These are phyloP conservation scores for Phytophthora uliginosa DNA, from an alignment of 352 stramenopile genomes.

Conservation along the genomic window DNA sequence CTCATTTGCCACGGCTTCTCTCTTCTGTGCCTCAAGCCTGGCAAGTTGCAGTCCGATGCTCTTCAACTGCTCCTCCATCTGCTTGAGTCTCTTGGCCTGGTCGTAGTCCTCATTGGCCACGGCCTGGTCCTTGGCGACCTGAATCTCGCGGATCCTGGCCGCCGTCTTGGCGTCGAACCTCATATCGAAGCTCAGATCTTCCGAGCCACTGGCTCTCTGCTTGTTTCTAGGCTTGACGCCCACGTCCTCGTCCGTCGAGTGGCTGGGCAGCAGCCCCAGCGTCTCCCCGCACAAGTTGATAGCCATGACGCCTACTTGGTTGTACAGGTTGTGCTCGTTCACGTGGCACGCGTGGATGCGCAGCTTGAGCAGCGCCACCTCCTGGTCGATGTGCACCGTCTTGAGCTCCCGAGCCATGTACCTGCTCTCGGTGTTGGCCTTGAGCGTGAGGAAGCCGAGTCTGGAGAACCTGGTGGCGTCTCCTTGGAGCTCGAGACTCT, in stretches of 20 bases:
- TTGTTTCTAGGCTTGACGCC: conserved; percentile 34
- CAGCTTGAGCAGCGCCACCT: conserved; percentile 89
- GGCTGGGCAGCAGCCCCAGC: conserved; percentile 56
- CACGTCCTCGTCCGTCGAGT: conserved; percentile 56
- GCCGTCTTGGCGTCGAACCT: conserved; percentile 93
- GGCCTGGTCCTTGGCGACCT: conserved; percentile 86
- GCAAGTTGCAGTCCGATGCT: conserved; percentile 90
- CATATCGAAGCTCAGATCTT: conserved; percentile 88
- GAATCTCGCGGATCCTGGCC: conserved; percentile 89
- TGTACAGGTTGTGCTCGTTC: conserved; percentile 93
- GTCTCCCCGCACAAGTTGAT: conserved; percentile 88
- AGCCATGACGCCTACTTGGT: conserved; percentile 93
- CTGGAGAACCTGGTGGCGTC: conserved; percentile 73
- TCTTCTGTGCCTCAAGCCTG: conserved; percentile 89
- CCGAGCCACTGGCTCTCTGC: conserved; percentile 14
- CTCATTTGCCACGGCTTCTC: conserved; percentile 90
- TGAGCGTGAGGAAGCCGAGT: conserved; percentile 88
- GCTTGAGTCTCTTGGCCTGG: conserved; percentile 85
- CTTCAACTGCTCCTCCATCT: conserved; percentile 92
- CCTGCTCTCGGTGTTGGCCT: conserved; percentile 85
- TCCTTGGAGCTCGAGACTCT: conserved; percentile 37
- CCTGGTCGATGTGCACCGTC: conserved; percentile 91
- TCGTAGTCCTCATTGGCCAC: conserved; percentile 94
- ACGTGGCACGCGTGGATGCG: conserved; percentile 91
- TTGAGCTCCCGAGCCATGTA: conserved; percentile 95